Percentiles rank a stretch among this genome's conserved stretches.
Evolutionary conservation across 768 basidiomycete genomes (phyloP).

Genomic region (Candolleomyces aberdarensis): DNA sequence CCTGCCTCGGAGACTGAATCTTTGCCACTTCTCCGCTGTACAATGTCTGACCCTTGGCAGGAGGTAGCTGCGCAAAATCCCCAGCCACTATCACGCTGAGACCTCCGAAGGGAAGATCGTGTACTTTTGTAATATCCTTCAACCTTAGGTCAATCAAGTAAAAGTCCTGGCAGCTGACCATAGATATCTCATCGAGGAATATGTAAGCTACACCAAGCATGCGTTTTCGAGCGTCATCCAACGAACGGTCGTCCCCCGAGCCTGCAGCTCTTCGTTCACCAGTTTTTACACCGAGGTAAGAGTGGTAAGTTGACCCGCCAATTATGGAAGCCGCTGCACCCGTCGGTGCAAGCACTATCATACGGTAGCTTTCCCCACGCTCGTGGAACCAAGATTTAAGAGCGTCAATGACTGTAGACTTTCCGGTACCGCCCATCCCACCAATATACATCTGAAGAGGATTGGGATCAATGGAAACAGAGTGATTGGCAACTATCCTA

Average conservation of each 20-base stretch:
- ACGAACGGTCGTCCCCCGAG: slow-evolving; percentile 5
- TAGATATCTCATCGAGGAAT: slow-evolving; percentile 3
- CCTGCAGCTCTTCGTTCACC: slow-evolving; percentile 11
- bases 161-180: not conserved
- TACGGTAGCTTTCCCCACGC: no score
- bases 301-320: no score
- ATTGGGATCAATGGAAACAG: no score
- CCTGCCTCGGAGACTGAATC: not conserved
- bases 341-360: no score
- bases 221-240: not conserved
- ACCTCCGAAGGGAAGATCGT: not conserved
- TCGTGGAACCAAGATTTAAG: no score
- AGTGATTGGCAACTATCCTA: no score
- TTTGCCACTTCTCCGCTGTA: not conserved
- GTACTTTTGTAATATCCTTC: not conserved
- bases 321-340: no score
- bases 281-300: no score
- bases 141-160: not conserved
- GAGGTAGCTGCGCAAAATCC: slow-evolving; percentile 35
- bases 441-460: no score
- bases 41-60: slow-evolving; percentile 1
- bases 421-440: no score
- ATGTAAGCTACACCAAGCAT: not conserved
- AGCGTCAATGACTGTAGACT: no score
- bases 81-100: slow-evolving; percentile 27